Base-by-base conservation (phyloP, 257 asterid species). In the Fraxinus quadrangulata region DNA sequence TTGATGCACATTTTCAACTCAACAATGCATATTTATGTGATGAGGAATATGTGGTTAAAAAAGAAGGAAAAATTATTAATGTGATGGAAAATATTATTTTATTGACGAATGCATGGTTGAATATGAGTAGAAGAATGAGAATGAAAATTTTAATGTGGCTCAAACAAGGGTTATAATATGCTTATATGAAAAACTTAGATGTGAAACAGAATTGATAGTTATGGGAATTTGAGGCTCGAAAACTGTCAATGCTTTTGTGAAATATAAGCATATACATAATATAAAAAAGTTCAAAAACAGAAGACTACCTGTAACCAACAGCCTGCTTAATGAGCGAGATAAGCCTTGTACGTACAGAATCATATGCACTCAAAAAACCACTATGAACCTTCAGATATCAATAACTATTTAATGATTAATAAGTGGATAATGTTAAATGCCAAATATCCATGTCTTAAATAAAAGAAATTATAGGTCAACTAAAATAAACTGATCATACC, bases 361-460 rank as follows among this genome's bases (percentile, higher is more conserved):
- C 99, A 83, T 95, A 95, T 70, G 99, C 99, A 78, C 87, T 85
- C 82, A 95, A 86, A 84, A 95, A 95, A 77, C 99, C 99, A 84
- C 97, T 84, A 78, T 95, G 99, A 77, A 95, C 98, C 98, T 95
- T 91, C 84, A 82, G 51, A 77, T 23, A 61, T 61, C 33, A 24
- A 24, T 61, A 80, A 67, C 21, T 42, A 78, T 71, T 63, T 40
- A 47, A 77, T 65, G 24, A 71, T 56, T 67, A 66, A 73, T 59
- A 75, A 74, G 66, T 45, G 68, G 69, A 73, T 74, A 85, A 63
- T 24, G 69, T 59, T 54, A 67, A 67, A 77, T 51, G 68, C 37
- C 77, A 30, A 59, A 76, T 28, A 70, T 78, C 61, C 28, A 19
- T 26, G 36, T 33, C 67, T 70, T 56, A 14, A 72, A 67, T 26